phyloP scores from a whole-genome alignment of 805 yeast genomes.

The Saccharomycopsis sp. region DNA sequence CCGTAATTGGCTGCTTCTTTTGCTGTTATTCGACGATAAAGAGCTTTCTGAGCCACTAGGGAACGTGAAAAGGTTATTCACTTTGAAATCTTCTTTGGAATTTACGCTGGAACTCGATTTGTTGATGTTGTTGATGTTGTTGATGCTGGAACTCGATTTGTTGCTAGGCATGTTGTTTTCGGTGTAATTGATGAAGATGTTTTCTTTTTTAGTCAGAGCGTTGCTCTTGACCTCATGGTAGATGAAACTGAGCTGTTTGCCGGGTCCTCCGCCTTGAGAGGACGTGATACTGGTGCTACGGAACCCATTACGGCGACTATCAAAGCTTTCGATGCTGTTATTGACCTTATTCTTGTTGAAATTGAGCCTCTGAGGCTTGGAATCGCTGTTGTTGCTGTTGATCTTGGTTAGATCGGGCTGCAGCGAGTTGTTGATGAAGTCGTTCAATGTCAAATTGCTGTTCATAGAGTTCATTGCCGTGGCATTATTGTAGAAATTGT shows the following conservation, averaged over 20 bases:
- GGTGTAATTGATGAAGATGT: not conserved
- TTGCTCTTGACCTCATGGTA: not conserved
- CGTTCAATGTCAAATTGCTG: conserved; percentile 7
- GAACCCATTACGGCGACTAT: not conserved
- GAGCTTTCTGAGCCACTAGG: conserved; percentile 5
- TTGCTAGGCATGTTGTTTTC: conserved; percentile 1
- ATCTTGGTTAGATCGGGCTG: not conserved
- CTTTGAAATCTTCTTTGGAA: not conserved
- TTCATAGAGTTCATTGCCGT: not conserved
- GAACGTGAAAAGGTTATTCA: conserved; percentile 4
- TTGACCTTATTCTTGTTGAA: not conserved
- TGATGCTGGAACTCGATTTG: not conserved
- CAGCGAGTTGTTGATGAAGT: not conserved
- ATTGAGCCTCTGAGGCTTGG: not conserved
- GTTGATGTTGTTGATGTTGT: not conserved
- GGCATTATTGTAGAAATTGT: not conserved
- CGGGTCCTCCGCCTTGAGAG: not conserved
- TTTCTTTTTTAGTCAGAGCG: not conserved
- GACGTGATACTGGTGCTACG: not conserved
- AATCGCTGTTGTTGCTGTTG: not conserved
- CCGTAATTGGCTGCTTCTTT: not conserved
- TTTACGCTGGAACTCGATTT: not conserved
- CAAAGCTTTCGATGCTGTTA: not conserved
- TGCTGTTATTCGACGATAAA: not conserved
- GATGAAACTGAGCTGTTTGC: not conserved